Evolutionary conservation across 192 early-diverging fungal species (phyloP).

Genomic region (Backusella psychrophila): DNA sequence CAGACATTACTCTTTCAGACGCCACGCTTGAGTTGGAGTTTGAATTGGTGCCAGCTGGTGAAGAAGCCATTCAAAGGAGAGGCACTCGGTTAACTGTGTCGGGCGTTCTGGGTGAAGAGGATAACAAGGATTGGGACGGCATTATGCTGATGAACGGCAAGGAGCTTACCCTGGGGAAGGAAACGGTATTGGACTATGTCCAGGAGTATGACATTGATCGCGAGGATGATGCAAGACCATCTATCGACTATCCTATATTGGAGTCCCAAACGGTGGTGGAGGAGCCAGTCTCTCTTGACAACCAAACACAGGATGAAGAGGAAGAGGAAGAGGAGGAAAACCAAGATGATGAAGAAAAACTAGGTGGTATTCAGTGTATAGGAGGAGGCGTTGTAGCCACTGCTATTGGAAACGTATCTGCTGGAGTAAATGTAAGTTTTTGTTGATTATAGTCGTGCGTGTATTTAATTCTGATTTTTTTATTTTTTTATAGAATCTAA

Average conservation of each 20-base stretch:
- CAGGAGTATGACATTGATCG: neutral
- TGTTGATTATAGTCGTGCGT: neutral
- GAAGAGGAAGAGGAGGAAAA: neutral
- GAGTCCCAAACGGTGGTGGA: neutral
- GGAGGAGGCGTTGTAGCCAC: constrained; percentile 12
- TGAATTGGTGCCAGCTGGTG: constrained; percentile 9
- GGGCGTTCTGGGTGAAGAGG: constrained; percentile 19
- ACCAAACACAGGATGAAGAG: neutral
- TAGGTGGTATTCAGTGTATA: constrained; percentile 1
- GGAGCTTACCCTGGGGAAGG: constrained; percentile 16
- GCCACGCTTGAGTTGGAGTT: constrained; percentile 15
- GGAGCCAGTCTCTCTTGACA: neutral
- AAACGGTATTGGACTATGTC: neutral
- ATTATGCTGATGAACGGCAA: constrained; percentile 22
- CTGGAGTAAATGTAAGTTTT: constrained; percentile 18
- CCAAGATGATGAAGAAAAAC: neutral
- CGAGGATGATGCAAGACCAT: neutral
- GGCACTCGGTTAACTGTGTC: constrained; percentile 21
- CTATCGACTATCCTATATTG: neutral
- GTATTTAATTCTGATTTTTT: neutral
- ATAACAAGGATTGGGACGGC: constrained; percentile 24
- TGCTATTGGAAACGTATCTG: constrained; percentile 11
- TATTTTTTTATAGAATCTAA: neutral
- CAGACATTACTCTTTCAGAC: neutral
- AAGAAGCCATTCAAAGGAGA: neutral